Base-by-base conservation (phyloP, 306 rosid species). In the Styphnolobium japonicum region DNA sequence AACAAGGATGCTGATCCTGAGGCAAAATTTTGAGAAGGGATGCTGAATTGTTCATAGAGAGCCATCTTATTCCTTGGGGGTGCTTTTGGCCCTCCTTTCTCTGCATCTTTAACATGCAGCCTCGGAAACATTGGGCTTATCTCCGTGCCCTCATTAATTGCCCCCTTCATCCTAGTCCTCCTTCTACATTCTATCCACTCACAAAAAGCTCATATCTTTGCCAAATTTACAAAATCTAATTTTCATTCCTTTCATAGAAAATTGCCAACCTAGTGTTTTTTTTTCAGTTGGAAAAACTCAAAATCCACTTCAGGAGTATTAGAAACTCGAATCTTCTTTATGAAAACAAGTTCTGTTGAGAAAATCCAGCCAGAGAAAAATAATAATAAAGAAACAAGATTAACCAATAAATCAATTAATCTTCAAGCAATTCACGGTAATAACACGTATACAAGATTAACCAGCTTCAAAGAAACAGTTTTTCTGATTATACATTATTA, bases 21-120 rank as follows among this genome's bases (percentile, higher is more conserved):
- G 36, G 80, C 58, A 83, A 58, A 70, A 71, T 52, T 81, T 73
- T 84, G 94, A 76, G 90, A 83, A 81, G 96, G 89, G 19, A 78
- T 73, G 75, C 80, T 85, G 75, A 85, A 82, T 79, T 86, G 89
- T 79, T 89, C 92, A 80, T 86, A 86, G 40, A 90, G 90, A 85
- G 94, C 96, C 97, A 91, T 93, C 64, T 93, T 93, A 83, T 89
- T 90, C 85, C 96, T 91, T 78, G 94, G 91, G 46, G 96, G 96
- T 69, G 92, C 89, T 83, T 86, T 90, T 33, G 89, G 90, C 10
- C 94, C 94, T 82, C 94, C 89, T 84, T 85, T 91, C 58, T 84
- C 91, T 25, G 94, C 81, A 78, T 90, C 96, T 55, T 85, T 89
- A 33, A 93, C 86, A 88, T 88, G 88, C 56, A 93, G 80, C 92